A percentile compares a stretch with the other conserved stretches of the same genome.
Conservation (phyloP, 1,284 basidiomycete genomes). For the Paramarasmius palmivorus region DNA sequence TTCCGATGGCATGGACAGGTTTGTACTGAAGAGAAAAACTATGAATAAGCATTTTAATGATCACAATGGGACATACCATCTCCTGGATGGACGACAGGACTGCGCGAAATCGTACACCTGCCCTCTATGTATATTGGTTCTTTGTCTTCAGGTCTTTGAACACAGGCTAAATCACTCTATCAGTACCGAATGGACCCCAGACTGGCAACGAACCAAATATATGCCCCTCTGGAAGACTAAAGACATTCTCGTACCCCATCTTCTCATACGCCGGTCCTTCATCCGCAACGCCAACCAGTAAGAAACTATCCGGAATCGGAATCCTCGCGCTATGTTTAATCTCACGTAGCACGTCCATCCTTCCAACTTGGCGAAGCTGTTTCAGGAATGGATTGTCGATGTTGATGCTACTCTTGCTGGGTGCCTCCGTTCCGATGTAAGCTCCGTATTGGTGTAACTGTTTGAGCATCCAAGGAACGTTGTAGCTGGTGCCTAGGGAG, state of each 20-base stretch:
- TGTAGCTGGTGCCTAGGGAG: constrained; percentile 52
- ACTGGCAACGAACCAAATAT: constrained; percentile 53
- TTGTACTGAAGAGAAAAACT: constrained; percentile 45
- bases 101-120: constrained; percentile 60
- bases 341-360: constrained; percentile 62
- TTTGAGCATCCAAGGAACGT: constrained; percentile 49
- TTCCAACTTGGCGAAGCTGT: constrained; percentile 54
- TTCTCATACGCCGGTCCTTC: constrained; percentile 64
- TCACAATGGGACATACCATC: constrained; percentile 48
- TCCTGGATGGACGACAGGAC: constrained; percentile 71
- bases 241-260: constrained; percentile 52
- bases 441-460: constrained; percentile 45
- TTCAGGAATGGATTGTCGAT: constrained; percentile 61
- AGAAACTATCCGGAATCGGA: constrained; percentile 62
- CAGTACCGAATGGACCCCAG: too few relatives aligned
- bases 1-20: constrained; percentile 69
- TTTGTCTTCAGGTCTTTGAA: constrained; percentile 47
- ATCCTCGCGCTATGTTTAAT: constrained; percentile 77
- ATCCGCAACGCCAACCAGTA: constrained; percentile 78
- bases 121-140: constrained; percentile 56
- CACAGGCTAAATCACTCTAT: too few relatives aligned
- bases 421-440: constrained; percentile 42
- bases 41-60: constrained; percentile 2
- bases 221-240: constrained; percentile 48
- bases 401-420: constrained; percentile 25